Conservation (phyloP, 179 eudicot genomes). For the Sideroxylon spinosum region DNA sequence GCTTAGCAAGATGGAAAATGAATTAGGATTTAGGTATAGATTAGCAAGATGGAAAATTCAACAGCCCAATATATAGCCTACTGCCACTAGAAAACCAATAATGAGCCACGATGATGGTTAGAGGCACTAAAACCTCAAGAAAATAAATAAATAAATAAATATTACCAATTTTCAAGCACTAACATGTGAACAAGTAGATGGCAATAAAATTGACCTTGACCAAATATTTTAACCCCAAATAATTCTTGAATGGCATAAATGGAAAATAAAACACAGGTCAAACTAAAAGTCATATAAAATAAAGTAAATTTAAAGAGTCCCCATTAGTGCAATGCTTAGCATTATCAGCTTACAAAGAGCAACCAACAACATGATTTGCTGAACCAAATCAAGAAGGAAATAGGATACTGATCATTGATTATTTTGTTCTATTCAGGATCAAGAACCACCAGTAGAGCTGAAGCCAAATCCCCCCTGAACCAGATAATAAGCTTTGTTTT, state of each 20-base stretch:
- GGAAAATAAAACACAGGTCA: not conserved
- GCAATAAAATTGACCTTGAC: not conserved
- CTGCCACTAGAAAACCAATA: not conserved
- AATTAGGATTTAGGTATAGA: not conserved
- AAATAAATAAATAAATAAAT: not conserved
- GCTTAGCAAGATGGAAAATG: not conserved
- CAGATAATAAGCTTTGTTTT: too few species aligned
- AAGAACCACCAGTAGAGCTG: conserved; percentile 96
- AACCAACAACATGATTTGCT: not conserved
- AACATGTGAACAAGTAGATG: conserved; percentile 1
- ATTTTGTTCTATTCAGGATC: conserved; percentile 95
- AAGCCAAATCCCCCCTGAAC: conserved; percentile 99
- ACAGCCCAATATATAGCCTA: not conserved
- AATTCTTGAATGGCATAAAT: not conserved
- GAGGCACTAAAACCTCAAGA: not conserved
- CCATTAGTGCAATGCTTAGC: not conserved
- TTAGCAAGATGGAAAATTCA: not conserved
- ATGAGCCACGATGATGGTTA: not conserved
- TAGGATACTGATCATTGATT: conserved; percentile 99
- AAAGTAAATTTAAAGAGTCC: not conserved
- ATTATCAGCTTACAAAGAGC: not conserved
- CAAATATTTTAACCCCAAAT: not conserved
- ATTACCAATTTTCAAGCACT: not conserved
- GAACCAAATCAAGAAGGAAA: conserved; percentile 20
- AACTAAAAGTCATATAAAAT: not conserved